Evolutionary conservation across 2,329 filamentous ascomycete genomes (phyloP), one percentile per base, ranked within the genome.

Genomic region (Drechslerella coelobrocha): DNA sequence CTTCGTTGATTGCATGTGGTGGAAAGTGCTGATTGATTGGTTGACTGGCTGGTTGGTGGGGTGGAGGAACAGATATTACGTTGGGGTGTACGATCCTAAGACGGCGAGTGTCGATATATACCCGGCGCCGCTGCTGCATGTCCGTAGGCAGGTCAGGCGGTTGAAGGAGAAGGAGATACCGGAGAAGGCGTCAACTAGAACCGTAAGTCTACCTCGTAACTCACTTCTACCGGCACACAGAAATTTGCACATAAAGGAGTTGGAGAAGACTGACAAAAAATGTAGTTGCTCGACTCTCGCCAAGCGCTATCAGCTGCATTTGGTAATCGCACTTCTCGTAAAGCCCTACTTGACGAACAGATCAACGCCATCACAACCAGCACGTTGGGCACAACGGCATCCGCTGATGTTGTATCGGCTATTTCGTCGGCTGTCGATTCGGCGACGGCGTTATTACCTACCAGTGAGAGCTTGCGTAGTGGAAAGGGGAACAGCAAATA

Each of bases 281-380:
- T 21, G 61, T 24, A 71, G 66, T 23, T 63, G 9, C 26, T 71
- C 51, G 37, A 75, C 75, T 73, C 59, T 19, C 85, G 85, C 74
- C 88, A 86, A 75, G 85, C 88, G 1, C 85, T 95, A 10, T 89
- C 89, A 41, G 84, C 89, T 75, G 86, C 88, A 29, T 95, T 95
- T 76, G 91, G 91, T 78, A 93, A 90, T 24, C 92, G 90, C 81
- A 93, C 92, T 80, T 89, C 90, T 21, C 89, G 88, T 82, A 93
- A 92, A 80, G 88, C 86, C 0, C 86, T 94, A 74, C 82, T 84
- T 21, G 77, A 79, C 34, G 77, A 77, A 45, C 78, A 77, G 61
- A 79, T 81, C n/a, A 79, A 80, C 34, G 55, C 68, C 17, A 66
- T 72, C 26, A 72, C 61, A 19, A 2, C 47, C 17, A 21, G n/a